A percentile compares a stretch with the other conserved stretches of the same genome.
Evolutionary conservation across 2,329 filamentous ascomycete genomes (phyloP).

Genomic region (Peltaster fructicola): DNA sequence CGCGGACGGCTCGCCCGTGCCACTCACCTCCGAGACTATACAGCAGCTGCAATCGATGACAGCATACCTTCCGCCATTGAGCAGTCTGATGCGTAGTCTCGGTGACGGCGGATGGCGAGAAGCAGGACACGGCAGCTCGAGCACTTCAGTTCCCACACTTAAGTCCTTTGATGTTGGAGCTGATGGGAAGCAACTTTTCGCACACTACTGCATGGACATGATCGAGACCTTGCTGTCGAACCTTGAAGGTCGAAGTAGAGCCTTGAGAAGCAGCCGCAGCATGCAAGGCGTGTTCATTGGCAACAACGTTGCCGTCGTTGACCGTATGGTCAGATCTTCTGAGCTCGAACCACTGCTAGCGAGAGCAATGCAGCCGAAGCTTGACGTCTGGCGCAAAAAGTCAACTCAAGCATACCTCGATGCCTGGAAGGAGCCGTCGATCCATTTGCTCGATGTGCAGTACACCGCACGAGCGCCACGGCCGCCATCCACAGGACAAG

Average conservation of each 20-base stretch:
- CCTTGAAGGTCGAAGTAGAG: conserved; percentile 56
- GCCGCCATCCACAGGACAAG: conserved; percentile 49
- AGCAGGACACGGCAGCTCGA: conserved; percentile 39
- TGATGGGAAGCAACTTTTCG: conserved; percentile 74
- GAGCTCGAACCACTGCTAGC: conserved; percentile 55
- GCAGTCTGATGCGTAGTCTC: conserved; percentile 77
- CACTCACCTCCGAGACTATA: conserved; percentile 71
- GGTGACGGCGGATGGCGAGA: conserved; percentile 75
- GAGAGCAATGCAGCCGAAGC: conserved; percentile 32
- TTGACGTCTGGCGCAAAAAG: conserved; percentile 73
- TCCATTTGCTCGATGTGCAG: conserved; percentile 74
- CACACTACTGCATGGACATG: conserved; percentile 77
- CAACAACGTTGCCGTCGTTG: conserved; percentile 70
- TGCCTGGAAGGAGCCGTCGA: conserved; percentile 73
- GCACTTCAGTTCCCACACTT: conserved; percentile 49
- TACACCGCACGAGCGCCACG: conserved; percentile 64
- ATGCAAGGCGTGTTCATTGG: conserved; percentile 76
- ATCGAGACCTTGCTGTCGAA: conserved; percentile 63
- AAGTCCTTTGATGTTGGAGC: conserved; percentile 74
- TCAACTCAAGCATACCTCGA: conserved; percentile 67
- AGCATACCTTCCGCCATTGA: conserved; percentile 67
- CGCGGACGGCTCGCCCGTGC: conserved; percentile 57
- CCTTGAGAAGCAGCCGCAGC: conserved; percentile 58
- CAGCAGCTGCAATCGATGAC: conserved; percentile 73
- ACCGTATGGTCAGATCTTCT: conserved; percentile 66